These are phyloP conservation scores for Kodamaea neixiangensis DNA, from an alignment of 805 yeast genomes.

Conservation along the genomic window DNA sequence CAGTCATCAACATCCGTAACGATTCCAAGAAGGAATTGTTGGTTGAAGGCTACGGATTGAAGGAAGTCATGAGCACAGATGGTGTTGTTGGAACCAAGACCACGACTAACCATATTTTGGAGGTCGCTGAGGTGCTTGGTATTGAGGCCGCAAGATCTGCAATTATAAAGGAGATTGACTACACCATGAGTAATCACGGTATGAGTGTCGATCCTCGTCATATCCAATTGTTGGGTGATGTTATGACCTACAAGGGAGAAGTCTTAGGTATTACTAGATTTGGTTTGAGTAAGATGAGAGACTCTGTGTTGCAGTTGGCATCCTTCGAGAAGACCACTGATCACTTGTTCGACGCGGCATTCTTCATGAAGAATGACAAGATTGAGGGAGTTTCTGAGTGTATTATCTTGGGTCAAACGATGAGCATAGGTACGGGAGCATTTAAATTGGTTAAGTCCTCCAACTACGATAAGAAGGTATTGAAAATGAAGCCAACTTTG, in stretches of 20 bases:
- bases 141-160: slow-evolving; percentile 97
- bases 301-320: slow-evolving; percentile 93
- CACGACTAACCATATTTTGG: slow-evolving; percentile 87
- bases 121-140: slow-evolving; percentile 86
- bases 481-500: slow-evolving; percentile 45
- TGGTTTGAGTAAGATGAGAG: slow-evolving; percentile 98
- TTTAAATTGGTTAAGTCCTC: slow-evolving; percentile 77
- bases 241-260: slow-evolving; percentile 98
- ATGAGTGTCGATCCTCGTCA: slow-evolving; percentile 99
- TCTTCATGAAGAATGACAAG: slow-evolving; percentile 93
- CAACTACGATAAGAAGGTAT: slow-evolving; percentile 42
- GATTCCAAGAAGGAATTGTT: slow-evolving; percentile 85
- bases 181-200: slow-evolving; percentile 98
- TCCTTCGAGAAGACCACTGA: slow-evolving; percentile 98
- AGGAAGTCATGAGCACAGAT: slow-evolving; percentile 95
- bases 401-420: slow-evolving; percentile 95
- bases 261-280: slow-evolving; percentile 97
- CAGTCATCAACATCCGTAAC: slow-evolving; percentile 91
- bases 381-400: slow-evolving; percentile 98
- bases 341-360: slow-evolving; percentile 96
- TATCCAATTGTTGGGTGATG: slow-evolving; percentile 95
- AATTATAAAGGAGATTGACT: slow-evolving; percentile 91
- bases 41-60: slow-evolving; percentile 97
- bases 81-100: slow-evolving; percentile 92
- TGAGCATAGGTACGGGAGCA: slow-evolving; percentile 97